Percentiles rank a stretch among this genome's conserved stretches.
Evolutionary conservation across 371 early-diverging fungal genomes (phyloP).

Genomic region (Rhizopus delemar): DNA sequence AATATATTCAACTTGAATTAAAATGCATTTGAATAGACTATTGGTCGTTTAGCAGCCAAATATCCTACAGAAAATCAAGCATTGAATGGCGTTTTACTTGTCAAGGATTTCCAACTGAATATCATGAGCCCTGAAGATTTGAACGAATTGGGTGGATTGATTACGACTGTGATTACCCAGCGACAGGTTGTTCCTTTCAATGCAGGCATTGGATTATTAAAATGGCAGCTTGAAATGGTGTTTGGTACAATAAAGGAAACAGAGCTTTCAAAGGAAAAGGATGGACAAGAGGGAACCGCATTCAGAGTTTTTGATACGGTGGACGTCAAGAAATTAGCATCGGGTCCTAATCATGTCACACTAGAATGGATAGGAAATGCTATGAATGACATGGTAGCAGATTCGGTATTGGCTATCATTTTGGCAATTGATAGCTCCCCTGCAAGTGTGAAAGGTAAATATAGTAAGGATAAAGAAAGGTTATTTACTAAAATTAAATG

Average conservation of each 20-base stretch:
- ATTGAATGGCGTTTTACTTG: conserved; percentile 82
- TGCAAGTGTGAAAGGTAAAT: conserved; percentile 83
- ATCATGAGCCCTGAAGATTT: conserved; percentile 82
- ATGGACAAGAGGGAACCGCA: conserved; percentile 37
- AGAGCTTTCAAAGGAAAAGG: conserved; percentile 22
- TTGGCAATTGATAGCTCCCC: conserved; percentile 86
- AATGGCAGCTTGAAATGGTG: conserved; percentile 90
- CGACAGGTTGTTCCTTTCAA: conserved; percentile 77
- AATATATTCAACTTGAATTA: neutral
- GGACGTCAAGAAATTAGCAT: conserved; percentile 60
- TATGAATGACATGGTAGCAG: conserved; percentile 95
- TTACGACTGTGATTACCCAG: conserved; percentile 77
- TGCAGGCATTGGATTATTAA: conserved; percentile 77
- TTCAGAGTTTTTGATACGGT: conserved; percentile 78
- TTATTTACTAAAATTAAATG: too few relatives aligned
- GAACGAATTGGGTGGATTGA: conserved; percentile 77
- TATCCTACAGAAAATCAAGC: conserved; percentile 67
- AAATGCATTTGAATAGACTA: conserved; percentile 50
- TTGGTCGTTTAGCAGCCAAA: conserved; percentile 80
- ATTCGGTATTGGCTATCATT: conserved; percentile 87
- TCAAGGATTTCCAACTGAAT: conserved; percentile 86
- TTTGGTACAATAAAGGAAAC: conserved; percentile 70
- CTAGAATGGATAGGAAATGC: conserved; percentile 93
- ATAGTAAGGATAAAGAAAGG: conserved; percentile 3
- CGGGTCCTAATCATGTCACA: conserved; percentile 58